A percentile compares a stretch with the other conserved stretches of the same genome.
Evolutionary conservation across 768 basidiomycete genomes (phyloP).

Genomic region (Mycena capillaripes): DNA sequence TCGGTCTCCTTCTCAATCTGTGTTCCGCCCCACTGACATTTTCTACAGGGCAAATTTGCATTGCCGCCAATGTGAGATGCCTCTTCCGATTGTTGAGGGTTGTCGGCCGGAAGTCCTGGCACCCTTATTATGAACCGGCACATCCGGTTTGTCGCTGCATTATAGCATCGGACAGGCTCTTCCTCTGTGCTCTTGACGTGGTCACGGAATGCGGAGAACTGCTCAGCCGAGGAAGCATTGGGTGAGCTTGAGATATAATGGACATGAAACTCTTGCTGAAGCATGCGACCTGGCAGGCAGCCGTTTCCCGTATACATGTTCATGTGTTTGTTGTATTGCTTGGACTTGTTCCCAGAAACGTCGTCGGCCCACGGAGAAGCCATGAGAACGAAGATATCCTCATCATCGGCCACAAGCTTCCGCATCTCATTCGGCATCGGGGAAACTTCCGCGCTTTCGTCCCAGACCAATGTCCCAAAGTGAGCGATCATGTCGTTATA

Average conservation of each 20-base stretch:
- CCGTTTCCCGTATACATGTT: background rate
- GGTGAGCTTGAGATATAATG: background rate
- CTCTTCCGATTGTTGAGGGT: slow-evolving; percentile 39
- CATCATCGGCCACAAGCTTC: background rate
- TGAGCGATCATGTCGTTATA: background rate
- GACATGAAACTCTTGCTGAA: background rate
- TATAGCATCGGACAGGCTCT: slow-evolving; percentile 19
- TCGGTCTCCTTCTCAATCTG: slow-evolving; percentile 12
- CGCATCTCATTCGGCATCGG: background rate
- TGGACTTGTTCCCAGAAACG: too few relatives aligned
- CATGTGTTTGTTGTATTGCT: background rate
- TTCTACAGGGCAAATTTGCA: slow-evolving; percentile 31
- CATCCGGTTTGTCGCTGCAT: slow-evolving; percentile 17
- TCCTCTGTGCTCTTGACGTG: slow-evolving; percentile 20
- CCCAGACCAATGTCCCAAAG: background rate
- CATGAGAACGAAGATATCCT: background rate
- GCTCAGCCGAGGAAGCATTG: background rate
- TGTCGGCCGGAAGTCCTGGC: slow-evolving; percentile 32
- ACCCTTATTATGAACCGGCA: slow-evolving; percentile 20
- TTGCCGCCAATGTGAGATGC: slow-evolving; percentile 30
- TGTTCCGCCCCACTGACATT: slow-evolving; percentile 29
- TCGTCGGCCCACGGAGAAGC: background rate
- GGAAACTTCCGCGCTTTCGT: background rate
- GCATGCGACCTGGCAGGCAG: background rate
- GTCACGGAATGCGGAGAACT: slow-evolving; percentile 22